These are phyloP conservation scores for Megacollybia marginata DNA, from an alignment of 768 basidiomycete genomes.

Conservation along the genomic window DNA sequence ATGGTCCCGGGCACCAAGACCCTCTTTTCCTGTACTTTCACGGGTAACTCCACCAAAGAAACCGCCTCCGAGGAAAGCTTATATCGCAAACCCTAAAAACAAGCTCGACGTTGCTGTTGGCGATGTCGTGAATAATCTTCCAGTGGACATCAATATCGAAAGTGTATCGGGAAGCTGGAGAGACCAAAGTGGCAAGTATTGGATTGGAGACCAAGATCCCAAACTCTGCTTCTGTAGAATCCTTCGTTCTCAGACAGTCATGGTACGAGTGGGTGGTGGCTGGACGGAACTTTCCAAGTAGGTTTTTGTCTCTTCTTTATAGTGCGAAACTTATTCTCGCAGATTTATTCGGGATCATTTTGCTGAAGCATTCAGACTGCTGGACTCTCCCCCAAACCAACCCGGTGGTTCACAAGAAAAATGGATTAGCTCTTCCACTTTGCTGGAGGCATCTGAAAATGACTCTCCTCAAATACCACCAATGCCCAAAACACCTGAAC, in stretches of 20 bases:
- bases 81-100: conserved; percentile 83
- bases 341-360: conserved; percentile 87
- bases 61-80: conserved; percentile 49
- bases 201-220: conserved; percentile 90
- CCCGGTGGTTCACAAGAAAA: conserved; percentile 43
- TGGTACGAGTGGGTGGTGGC: conserved; percentile 95
- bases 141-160: conserved; percentile 77
- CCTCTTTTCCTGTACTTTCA: conserved; percentile 43
- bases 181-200: conserved; percentile 91
- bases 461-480: conserved; percentile 23
- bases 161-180: conserved; percentile 81
- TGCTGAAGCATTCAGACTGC: conserved; percentile 71
- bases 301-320: conserved; percentile 17
- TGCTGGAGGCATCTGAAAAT: conserved; percentile 48
- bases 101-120: conserved; percentile 92
- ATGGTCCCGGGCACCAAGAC: conserved; percentile 64
- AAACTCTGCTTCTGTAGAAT: conserved; percentile 91
- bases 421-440: conserved; percentile 77
- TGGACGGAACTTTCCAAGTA: conserved; percentile 91
- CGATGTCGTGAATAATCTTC: conserved; percentile 83
- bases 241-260: conserved; percentile 84
- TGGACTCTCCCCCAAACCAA: conserved; percentile 53
- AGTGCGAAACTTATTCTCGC: conserved; percentile 4
- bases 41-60: conserved; percentile 42
- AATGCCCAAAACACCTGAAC: conserved; percentile 64